Evolutionary conservation across 2,329 filamentous ascomycete species (phyloP), one percentile per base, ranked within the genome.

Genomic region (Cytospora schulzeri): DNA sequence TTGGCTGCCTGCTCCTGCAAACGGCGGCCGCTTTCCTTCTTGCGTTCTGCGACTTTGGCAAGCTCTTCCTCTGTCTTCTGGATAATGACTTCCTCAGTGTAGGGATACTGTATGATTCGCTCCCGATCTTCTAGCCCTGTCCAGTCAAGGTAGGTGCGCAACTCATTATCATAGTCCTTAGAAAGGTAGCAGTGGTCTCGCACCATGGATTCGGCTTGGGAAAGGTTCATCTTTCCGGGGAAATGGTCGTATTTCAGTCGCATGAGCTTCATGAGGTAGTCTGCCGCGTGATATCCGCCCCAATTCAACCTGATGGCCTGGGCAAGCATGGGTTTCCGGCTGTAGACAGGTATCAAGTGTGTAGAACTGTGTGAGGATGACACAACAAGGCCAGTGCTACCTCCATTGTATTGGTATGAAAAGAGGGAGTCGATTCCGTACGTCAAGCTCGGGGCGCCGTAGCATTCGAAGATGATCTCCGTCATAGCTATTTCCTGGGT

Each of bases 351-450:
- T 69, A 99, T 97, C 24, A 99, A 82, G 76, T 99, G 94, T 8
- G 95, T 99, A 3, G 95, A 91, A 54, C 92, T 96, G 74, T 97
- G 91, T 3, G 93, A 96, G 0, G 93, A 96, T 2, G 92, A 96
- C 35, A 98, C 86, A 45, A 99, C 91, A 26, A 99, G 81, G 8
- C 95, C 95, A 29, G 91, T 94, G 58, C 83, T 88, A 68, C 95
- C 95, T 67, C 91, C 87, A 75, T 99, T 99, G 79, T 97, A 91
- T 67, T 89, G 85, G 80, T 97, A 99, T 24, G 94, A 96, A 79
- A 99, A 99, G 35, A 99, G 85, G 14, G 93, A 96, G 76, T 99
- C 95, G 78, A 99, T 93, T 59, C 95, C 95, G 77, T 95, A 97
- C 22, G 93, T 91, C 29, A 97, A 84, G 1, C 92, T 94, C 0